These are phyloP conservation scores for Cicer pinnatifidum DNA, from an alignment of 306 rosid species.

Conservation along the genomic window DNA sequence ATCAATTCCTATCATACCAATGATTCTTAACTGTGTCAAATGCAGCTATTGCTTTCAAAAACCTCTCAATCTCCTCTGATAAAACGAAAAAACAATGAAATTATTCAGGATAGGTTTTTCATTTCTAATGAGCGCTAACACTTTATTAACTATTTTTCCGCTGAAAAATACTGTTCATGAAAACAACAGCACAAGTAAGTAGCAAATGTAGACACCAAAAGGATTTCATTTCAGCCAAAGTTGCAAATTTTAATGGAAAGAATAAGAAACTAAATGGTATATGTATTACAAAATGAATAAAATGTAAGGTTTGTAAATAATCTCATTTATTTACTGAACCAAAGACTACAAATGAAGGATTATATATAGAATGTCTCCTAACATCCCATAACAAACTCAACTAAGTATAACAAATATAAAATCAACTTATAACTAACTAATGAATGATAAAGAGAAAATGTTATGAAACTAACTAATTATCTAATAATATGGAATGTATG, in stretches of 20 bases:
- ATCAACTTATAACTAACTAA: no score
- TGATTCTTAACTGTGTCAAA: conserved; percentile 32
- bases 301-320: background rate
- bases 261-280: background rate
- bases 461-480: no score
- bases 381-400: no score
- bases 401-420: no score
- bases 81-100: conserved; percentile 35
- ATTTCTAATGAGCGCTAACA: background rate
- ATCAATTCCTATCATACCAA: conserved; percentile 49
- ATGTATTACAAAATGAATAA: background rate
- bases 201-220: conserved; percentile 18
- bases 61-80: conserved; percentile 46
- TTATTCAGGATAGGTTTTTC: background rate
- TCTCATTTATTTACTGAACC: no score
- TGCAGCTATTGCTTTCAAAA: conserved; percentile 43
- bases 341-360: no score
- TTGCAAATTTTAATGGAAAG: conserved; percentile 30
- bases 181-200: conserved; percentile 33
- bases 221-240: conserved; percentile 26
- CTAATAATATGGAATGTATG: background rate
- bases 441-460: no score
- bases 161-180: background rate
- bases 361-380: no score
- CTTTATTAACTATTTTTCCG: background rate